phyloP scores from a whole-genome alignment of 2,329 filamentous ascomycete genomes.

The Trichocomaceae sp. region DNA sequence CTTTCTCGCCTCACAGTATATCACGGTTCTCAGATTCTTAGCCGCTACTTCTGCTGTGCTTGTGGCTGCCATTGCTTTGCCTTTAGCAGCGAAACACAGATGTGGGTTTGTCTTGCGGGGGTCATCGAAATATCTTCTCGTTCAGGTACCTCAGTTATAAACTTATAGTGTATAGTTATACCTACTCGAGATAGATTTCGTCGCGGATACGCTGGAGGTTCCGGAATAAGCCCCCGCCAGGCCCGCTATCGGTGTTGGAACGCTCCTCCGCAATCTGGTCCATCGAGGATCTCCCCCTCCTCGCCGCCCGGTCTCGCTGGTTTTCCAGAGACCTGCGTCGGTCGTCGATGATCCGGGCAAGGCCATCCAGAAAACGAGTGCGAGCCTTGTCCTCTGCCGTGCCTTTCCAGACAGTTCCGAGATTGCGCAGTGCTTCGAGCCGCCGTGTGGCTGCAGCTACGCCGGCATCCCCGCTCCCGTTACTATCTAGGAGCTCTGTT shows the following conservation, averaged over 20 bases:
- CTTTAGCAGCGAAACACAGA: too few relatives aligned
- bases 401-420: conserved; percentile 85
- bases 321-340: conserved; percentile 44
- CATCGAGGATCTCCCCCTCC: conserved; percentile 21
- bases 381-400: conserved; percentile 89
- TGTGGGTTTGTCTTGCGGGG: too few relatives aligned
- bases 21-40: too few relatives aligned
- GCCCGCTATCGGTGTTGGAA: conserved; percentile 28
- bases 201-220: conserved; percentile 49
- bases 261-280: conserved; percentile 18
- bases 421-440: conserved; percentile 68
- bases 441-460: conserved; percentile 62
- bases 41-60: too few relatives aligned
- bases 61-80: too few relatives aligned
- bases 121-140: too few relatives aligned
- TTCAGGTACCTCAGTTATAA: too few relatives aligned
- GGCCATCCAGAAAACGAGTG: conserved; percentile 68
- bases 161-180: background rate
- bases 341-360: conserved; percentile 80
- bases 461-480: conserved; percentile 56
- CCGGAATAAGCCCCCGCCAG: conserved; percentile 46
- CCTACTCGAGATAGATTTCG: conserved; percentile 47
- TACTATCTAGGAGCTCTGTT: conserved; percentile 54
- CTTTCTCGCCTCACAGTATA: too few relatives aligned
- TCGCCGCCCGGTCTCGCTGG: conserved; percentile 21